These are phyloP conservation scores for Dalbergia oliveri DNA, from an alignment of 306 rosid genomes.

Conservation along the genomic window DNA sequence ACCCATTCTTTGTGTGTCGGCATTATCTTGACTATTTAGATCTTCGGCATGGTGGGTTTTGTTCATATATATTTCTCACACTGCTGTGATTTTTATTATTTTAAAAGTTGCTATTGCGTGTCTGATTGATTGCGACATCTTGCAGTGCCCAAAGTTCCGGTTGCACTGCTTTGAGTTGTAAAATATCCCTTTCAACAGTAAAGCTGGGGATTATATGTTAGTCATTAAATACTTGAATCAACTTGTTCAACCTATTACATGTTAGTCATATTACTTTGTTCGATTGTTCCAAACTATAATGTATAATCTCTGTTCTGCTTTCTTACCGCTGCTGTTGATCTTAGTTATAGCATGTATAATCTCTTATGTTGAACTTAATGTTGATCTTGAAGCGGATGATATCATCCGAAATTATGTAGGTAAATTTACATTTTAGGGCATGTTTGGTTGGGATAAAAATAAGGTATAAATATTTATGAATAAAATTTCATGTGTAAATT, in stretches of 20 bases:
- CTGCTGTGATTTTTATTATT: slow-evolving; percentile 39
- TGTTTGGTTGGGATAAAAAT: too few relatives aligned
- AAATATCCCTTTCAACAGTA: slow-evolving; percentile 23
- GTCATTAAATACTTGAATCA: slow-evolving; percentile 15
- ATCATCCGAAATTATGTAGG: too few relatives aligned
- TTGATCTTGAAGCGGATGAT: too few relatives aligned
- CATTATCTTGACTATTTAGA: slow-evolving; percentile 41
- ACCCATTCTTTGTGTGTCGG: slow-evolving; percentile 55
- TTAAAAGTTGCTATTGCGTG: slow-evolving; percentile 33
- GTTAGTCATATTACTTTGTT: not conserved
- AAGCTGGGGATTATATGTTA: slow-evolving; percentile 18
- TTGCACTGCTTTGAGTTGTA: slow-evolving; percentile 45
- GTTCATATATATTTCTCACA: slow-evolving; percentile 47
- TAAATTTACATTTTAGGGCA: too few relatives aligned
- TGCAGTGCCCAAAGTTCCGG: slow-evolving; percentile 42
- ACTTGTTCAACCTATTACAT: not conserved
- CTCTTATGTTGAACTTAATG: not conserved
- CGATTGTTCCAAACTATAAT: not conserved
- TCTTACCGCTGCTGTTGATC: not conserved
- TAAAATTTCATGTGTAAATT: too few relatives aligned
- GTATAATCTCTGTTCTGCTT: not conserved
- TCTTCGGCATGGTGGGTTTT: slow-evolving; percentile 52
- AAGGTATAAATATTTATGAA: too few relatives aligned
- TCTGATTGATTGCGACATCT: slow-evolving; percentile 33
- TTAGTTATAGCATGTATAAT: not conserved